A percentile compares a stretch with the other conserved stretches of the same genome.
Conservation (phyloP, 2,329 filamentous ascomycete species). For the Microsporum ferrugineum region DNA sequence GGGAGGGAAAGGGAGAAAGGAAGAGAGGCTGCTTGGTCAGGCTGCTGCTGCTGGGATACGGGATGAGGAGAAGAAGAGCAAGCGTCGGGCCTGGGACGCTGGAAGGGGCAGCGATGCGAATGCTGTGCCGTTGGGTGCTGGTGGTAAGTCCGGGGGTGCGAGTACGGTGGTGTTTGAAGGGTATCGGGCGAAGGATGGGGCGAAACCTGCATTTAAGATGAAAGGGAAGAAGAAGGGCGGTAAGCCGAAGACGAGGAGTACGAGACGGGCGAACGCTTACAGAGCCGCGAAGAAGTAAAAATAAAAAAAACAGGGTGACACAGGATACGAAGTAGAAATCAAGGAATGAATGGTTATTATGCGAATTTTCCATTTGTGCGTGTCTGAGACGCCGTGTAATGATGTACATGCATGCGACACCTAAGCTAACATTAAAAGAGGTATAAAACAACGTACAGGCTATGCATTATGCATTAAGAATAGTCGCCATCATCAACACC, state of each 20-base stretch:
- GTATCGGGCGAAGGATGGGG: slow-evolving; percentile 29
- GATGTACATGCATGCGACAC: background rate
- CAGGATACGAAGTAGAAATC: no score
- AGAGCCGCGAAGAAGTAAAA: slow-evolving; percentile 23
- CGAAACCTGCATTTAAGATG: slow-evolving; percentile 23
- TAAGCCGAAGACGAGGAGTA: slow-evolving; percentile 33
- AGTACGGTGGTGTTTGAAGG: slow-evolving; percentile 34
- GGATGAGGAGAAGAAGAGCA: background rate
- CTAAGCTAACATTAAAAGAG: background rate
- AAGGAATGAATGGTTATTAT: no score
- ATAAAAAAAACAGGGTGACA: background rate
- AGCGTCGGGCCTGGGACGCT: background rate
- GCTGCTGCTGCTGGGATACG: slow-evolving; percentile 27
- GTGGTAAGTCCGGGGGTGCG: slow-evolving; percentile 6
- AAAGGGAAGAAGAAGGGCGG: slow-evolving; percentile 29
- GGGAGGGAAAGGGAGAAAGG: slow-evolving; percentile 13
- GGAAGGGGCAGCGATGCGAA: background rate
- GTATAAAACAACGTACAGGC: background rate
- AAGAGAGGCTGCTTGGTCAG: slow-evolving; percentile 28
- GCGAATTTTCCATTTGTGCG: background rate
- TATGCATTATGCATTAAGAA: background rate
- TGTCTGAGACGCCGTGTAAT: background rate
- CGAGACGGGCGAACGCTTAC: slow-evolving; percentile 34
- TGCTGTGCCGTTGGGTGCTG: background rate
- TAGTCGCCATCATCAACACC: background rate